Evolutionary conservation across 1,139 yeast genomes (phyloP).

Genomic region (Tardiomyces digboiensis): DNA sequence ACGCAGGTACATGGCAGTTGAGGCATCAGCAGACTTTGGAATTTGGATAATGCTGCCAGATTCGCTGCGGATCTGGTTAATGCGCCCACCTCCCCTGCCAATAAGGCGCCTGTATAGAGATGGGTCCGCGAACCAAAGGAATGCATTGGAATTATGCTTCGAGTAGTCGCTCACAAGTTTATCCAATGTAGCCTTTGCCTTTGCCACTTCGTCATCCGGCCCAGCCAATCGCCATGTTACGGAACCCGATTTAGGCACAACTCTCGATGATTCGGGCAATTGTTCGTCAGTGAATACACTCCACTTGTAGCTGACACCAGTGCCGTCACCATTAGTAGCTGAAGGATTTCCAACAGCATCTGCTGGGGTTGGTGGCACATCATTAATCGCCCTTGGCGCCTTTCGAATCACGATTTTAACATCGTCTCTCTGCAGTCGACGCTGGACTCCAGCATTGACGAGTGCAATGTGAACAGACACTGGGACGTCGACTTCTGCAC

Average conservation of each 20-base stretch:
- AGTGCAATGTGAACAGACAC: conserved; percentile 48
- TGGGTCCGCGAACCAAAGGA: conserved; percentile 40
- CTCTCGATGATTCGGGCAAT: conserved; percentile 25
- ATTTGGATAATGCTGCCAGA: conserved; percentile 6
- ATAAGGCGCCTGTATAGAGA: conserved; percentile 47
- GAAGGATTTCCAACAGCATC: conserved; percentile 35
- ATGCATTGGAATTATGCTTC: conserved; percentile 35
- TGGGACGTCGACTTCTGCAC: conserved; percentile 46
- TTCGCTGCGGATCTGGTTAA: conserved; percentile 44
- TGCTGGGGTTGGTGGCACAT: conserved; percentile 25
- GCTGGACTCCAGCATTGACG: conserved; percentile 59
- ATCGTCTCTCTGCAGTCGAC: conserved; percentile 41
- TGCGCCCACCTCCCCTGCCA: conserved; percentile 69
- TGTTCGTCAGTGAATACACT: conserved; percentile 17
- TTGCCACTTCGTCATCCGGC: conserved; percentile 26
- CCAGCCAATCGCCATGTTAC: conserved; percentile 31
- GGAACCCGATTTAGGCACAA: conserved; percentile 21
- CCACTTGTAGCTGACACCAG: conserved; percentile 17
- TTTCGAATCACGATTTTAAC: conserved; percentile 14
- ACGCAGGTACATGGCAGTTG: neutral
- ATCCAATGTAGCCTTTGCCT: conserved; percentile 26
- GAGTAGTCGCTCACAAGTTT: conserved; percentile 24
- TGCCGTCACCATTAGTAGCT: conserved; percentile 12
- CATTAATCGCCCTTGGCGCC: neutral
- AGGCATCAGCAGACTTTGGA: conserved; percentile 4